Base-by-base conservation (phyloP, 768 basidiomycete genomes). In the Rhodocollybia butyracea region DNA sequence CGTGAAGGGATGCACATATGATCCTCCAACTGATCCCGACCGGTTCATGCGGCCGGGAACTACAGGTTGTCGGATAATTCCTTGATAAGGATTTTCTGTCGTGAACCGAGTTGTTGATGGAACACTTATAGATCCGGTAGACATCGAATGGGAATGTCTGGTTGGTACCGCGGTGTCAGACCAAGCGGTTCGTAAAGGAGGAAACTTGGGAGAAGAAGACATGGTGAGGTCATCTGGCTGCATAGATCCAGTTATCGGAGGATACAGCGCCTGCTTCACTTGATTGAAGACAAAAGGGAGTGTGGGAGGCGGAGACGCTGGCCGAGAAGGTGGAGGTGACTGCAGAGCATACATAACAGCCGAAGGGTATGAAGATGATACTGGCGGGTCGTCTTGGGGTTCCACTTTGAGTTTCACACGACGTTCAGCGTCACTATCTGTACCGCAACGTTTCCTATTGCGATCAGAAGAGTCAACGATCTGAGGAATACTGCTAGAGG, bases 31-130 rank as follows among this genome's bases (percentile, higher is more conserved):
- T 22, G 83, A 84, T 50, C 81, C 78, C 24, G 83, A 83, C 42
- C 82, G 76, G 39, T 80, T 80, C 72, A 84, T 77, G 56, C 82
- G 72, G 30, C 83, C 82, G 51, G 82, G 71, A 29, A 71, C 67
- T 2, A 27, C 51, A 40, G 51, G 34, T 31, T 57, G 50, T 5
- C 22, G 45, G 41, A 19, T 19, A 19, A 7, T 38, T n/a, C 11
- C 21, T 17, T 12, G 46, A 17, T 41, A 53, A 47, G 41, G 34
- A 11, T 45, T 30, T 13, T 57, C 55, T 29, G 42, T 6, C 31
- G 27, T 22, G 24, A 51, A 29, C 13, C 46, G 46, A 54, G 51
- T 19, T 22, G 50, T 24, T 5, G 39, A 26, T 13, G 45, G 19
- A 17, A 32, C 32, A 30, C 22, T 29, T 21, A 60, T 60, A n/a